Evolutionary conservation across 257 asterid species (phyloP), one percentile per base, ranked within the genome.

Genomic region (Forsythia suspensa): DNA sequence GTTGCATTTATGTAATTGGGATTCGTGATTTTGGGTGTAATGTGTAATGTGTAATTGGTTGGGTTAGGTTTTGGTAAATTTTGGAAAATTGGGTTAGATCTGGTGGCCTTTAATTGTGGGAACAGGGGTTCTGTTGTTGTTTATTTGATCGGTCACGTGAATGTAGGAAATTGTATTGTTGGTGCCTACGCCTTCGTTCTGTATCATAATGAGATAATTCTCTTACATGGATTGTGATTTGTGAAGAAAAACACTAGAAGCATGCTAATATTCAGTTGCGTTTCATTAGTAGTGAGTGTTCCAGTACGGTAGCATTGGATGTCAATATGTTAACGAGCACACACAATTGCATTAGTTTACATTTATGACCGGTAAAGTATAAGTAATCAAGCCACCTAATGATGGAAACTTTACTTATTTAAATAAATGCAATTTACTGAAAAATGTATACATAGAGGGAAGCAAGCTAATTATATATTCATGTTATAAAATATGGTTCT

Each of bases 111-210:
- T 11, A 24, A 63, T 24, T 63, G 18, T 8, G 18, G 18, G 40
- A 29, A 29, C 15, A 72, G 4, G 10, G 79, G 43, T 29, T 59
- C 59, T 29, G 13, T 43, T 59, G 12, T 74, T 77, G 57, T 29
- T 57, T n/a, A 24, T 38, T 52, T 76, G 41, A n/a, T 63, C 2
- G 71, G 18, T 6, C 36, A 24, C 63, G 72, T 34, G 36, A 38
- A n/a, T 3, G 20, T 41, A 20, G 71, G 73, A 21, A 9, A 67
- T 29, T 6, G 3, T 10, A 67, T 29, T 6, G 3, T 10, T 57
- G 66, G 46, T 79, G 63, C 39, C 66, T 79, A 57, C 72, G 46
- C 73, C 76, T 84, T 72, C 79, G 87, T 83, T 84, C 86, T 87
- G 77, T 15, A 41, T 76, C 46, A 20, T 46, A 42, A 73, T 51